Conservation (phyloP, 495 filamentous ascomycete genomes). For the Parmelia sp. region DNA sequence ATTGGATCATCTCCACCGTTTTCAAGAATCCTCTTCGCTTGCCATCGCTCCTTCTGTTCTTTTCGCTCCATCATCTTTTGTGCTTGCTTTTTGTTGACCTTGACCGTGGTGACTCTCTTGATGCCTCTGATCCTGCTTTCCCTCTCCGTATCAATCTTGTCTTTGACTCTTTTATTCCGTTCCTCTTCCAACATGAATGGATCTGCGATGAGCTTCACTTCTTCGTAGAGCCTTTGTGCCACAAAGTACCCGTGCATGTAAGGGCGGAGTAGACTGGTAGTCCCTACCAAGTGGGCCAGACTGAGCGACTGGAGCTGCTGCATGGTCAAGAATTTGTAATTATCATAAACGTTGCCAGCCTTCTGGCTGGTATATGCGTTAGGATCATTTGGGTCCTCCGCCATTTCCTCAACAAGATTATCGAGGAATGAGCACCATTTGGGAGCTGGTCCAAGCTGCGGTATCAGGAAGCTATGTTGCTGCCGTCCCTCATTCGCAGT, state of each 20-base stretch:
- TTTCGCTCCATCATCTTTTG: constrained; percentile 75
- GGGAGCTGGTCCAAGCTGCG: constrained; percentile 84
- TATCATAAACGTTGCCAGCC: constrained; percentile 80
- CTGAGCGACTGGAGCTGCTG: constrained; percentile 74
- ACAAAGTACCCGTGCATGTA: constrained; percentile 99
- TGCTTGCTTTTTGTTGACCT: constrained; percentile 76
- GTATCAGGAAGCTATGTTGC: constrained; percentile 94
- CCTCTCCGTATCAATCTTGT: constrained; percentile 91
- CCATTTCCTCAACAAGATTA: constrained; percentile 97
- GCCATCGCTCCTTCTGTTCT: constrained; percentile 69
- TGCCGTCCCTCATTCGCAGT: constrained; percentile 93
- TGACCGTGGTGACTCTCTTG: constrained; percentile 86
- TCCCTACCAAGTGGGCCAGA: constrained; percentile 79
- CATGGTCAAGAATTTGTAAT: constrained; percentile 93
- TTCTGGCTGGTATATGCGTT: constrained; percentile 50
- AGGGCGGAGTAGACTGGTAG: constrained; percentile 76
- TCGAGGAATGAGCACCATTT: constrained; percentile 96
- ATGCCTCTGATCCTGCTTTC: constrained; percentile 85
- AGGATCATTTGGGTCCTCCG: constrained; percentile 66
- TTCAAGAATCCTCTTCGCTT: constrained; percentile 50
- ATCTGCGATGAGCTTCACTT: constrained; percentile 85
- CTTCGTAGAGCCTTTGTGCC: constrained; percentile 83
- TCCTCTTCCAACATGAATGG: constrained; percentile 90
- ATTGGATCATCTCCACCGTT: constrained; percentile 47
- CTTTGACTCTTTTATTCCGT: constrained; percentile 74